Base-by-base conservation (phyloP, 179 eudicot species). In the Patellifolia procumbens region DNA sequence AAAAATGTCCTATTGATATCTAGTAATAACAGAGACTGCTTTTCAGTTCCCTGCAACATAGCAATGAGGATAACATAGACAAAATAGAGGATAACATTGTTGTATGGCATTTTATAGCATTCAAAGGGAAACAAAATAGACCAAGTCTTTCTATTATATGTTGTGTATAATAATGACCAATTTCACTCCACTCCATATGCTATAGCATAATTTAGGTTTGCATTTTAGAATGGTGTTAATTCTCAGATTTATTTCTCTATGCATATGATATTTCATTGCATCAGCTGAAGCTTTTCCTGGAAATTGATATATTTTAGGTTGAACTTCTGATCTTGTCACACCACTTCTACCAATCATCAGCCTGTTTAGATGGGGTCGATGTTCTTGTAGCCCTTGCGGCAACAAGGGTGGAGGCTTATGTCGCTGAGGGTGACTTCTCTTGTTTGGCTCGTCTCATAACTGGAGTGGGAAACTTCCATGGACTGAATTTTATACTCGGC, bases 311-410 rank as follows among this genome's bases (percentile, higher is more conserved):
- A 75, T 75, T 87, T 45, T 87, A 96, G 99, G 99, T 96, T 74
- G 99, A 96, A 86, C 99, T 96, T 77, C 98, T 96, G 74, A 96
- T 96, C 80, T 85, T 96, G 77, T 91, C 99, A 35, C 99, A 96
- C 87, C 99, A 96, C 84, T 96, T 96, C 86, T 96, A 96, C 88
- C 93, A 91, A 74, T 91, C 88, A 70, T 96, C 99, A 63, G 96
- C 99, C 68, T 96, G 99, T 84, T 92, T 96, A 52, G 99, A 96
- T 73, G 99, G 99, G 76, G 99, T 96, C 64, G 99, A 96, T 87
- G 99, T 96, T 79, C 97, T 96, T 79, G 97, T 96, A 73, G 92
- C 98, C 82, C 97, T 96, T 77, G 98, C 99, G 74, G 96, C 98
- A 71, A 91, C 98, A 76, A 90, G 96, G 86, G 99, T 96, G 58